Evolutionary conservation across 805 yeast genomes (phyloP).

Genomic region (Candida pseudofarinosa): DNA sequence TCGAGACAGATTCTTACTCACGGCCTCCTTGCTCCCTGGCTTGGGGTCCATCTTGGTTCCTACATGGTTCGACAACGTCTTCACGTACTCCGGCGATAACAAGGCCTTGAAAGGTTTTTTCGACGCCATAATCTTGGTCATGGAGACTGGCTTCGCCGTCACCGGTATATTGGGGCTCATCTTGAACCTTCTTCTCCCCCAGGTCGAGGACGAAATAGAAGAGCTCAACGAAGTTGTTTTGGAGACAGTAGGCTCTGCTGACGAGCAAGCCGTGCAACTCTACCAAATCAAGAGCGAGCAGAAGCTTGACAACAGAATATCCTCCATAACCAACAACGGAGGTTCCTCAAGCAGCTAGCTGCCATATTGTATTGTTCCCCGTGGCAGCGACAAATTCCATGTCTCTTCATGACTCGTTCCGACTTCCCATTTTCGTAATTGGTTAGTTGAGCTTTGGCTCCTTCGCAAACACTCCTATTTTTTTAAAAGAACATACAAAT

Average conservation of each 20-base stretch:
- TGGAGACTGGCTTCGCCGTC: conserved; percentile 72
- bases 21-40: conserved; percentile 63
- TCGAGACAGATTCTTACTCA: conserved; percentile 68
- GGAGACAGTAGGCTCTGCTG: conserved; percentile 40
- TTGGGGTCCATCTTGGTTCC: conserved; percentile 64
- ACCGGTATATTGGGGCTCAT: conserved; percentile 63
- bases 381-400: too few species aligned
- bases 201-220: conserved; percentile 48
- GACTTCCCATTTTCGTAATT: too few species aligned
- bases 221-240: conserved; percentile 43
- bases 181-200: conserved; percentile 60
- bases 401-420: too few species aligned
- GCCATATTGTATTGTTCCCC: too few species aligned
- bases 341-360: background rate
- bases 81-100: conserved; percentile 65
- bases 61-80: conserved; percentile 59
- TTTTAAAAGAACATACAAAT: too few species aligned
- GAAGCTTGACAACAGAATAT: conserved; percentile 22
- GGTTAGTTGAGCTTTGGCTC: too few species aligned
- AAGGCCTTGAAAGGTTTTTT: conserved; percentile 54
- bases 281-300: conserved; percentile 30
- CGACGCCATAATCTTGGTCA: conserved; percentile 63
- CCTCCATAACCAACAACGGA: conserved; percentile 5
- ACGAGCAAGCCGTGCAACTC: conserved; percentile 29
- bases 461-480: too few species aligned